Evolutionary conservation across 495 filamentous ascomycete species (phyloP).

Genomic region (Aeminium ludgeri): DNA sequence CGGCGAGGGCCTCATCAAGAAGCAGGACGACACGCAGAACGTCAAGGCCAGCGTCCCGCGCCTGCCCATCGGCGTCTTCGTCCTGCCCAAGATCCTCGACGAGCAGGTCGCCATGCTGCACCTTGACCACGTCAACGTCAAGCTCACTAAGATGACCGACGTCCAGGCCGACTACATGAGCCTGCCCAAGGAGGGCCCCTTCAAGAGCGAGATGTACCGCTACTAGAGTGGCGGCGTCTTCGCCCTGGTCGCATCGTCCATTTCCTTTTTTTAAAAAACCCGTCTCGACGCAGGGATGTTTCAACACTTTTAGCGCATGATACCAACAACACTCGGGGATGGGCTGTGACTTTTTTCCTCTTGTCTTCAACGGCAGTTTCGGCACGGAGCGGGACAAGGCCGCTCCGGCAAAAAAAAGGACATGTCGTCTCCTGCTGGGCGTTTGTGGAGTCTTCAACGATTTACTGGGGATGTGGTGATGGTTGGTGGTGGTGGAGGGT

Average conservation of each 20-base stretch:
- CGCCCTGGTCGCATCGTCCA: not conserved
- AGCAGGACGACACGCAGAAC: constrained; percentile 82
- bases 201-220: constrained; percentile 68
- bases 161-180: constrained; percentile 91
- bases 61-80: constrained; percentile 81
- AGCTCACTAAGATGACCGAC: constrained; percentile 66
- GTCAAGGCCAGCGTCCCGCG: constrained; percentile 50
- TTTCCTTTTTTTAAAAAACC: not conserved
- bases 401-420: too few relatives aligned
- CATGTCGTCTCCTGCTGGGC: too few relatives aligned
- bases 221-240: too few relatives aligned
- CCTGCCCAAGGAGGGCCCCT: constrained; percentile 68
- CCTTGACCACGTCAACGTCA: constrained; percentile 83
- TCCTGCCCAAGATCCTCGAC: constrained; percentile 94
- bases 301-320: constrained; percentile 15
- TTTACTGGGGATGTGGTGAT: too few relatives aligned
- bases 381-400: constrained; percentile 3
- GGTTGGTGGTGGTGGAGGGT: too few relatives aligned
- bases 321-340: constrained; percentile 19
- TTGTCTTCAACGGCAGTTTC: constrained; percentile 47
- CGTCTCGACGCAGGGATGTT: constrained; percentile 1
- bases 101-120: constrained; percentile 95
- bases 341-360: constrained; percentile 16
- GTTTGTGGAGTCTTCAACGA: too few relatives aligned
- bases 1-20: constrained; percentile 89